phyloP scores from a whole-genome alignment of 768 basidiomycete genomes.

The Cantharellus cinnabarinus region DNA sequence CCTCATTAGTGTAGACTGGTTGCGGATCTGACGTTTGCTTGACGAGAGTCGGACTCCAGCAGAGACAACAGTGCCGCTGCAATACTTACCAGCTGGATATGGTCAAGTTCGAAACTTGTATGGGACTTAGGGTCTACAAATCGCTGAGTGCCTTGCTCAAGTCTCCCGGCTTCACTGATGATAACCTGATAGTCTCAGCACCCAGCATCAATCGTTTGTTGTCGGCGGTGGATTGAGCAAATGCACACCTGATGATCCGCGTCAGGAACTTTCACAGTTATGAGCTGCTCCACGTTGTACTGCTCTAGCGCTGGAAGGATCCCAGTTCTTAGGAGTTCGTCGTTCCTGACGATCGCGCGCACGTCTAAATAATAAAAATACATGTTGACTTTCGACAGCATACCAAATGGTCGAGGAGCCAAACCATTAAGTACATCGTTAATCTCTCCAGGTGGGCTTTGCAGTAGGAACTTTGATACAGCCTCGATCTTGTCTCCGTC shows the following conservation, averaged over 20 bases:
- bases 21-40: slow-evolving; percentile 66
- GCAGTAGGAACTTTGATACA: slow-evolving; percentile 62
- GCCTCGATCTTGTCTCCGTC: slow-evolving; percentile 27
- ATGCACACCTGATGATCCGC: slow-evolving; percentile 48
- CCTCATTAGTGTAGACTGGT: slow-evolving; percentile 36
- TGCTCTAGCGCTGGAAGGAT: slow-evolving; percentile 57
- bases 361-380: slow-evolving; percentile 37
- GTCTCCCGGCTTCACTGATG: slow-evolving; percentile 49
- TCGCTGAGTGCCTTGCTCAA: slow-evolving; percentile 23
- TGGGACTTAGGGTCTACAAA: slow-evolving; percentile 67
- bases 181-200: slow-evolving; percentile 35
- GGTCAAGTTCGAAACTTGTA: slow-evolving; percentile 66
- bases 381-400: background rate
- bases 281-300: slow-evolving; percentile 81
- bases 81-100: slow-evolving; percentile 45
- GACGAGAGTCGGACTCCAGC: background rate
- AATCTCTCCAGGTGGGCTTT: slow-evolving; percentile 89
- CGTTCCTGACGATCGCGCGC: slow-evolving; percentile 72
- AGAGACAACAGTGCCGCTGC: background rate
- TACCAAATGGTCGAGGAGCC: background rate
- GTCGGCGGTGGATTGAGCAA: background rate
- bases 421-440: slow-evolving; percentile 81
- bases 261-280: slow-evolving; percentile 65
- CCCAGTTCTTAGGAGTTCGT: slow-evolving; percentile 59
- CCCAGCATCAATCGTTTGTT: too few relatives aligned